Conservation (phyloP, 225 moss, liverwort and hornwort genomes). For the Ulota crispa region DNA sequence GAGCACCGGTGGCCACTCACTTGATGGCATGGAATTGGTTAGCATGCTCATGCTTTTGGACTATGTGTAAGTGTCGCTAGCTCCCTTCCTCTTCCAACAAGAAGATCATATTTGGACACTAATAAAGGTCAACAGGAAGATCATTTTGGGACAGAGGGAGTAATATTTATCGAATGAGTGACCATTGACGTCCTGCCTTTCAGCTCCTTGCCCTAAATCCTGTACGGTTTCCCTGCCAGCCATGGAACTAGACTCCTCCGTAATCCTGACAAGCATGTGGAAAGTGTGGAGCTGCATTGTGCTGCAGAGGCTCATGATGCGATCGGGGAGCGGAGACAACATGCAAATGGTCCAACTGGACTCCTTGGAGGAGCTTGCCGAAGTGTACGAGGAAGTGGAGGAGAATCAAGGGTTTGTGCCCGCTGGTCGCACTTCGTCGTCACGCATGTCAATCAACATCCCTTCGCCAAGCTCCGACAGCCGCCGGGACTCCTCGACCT, state of each 20-base stretch:
- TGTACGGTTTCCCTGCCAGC: background rate
- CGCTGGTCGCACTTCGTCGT: constrained; percentile 39
- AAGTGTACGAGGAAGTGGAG: constrained; percentile 55
- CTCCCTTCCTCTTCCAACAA: too few species aligned
- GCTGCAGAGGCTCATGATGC: constrained; percentile 60
- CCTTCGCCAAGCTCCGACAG: constrained; percentile 54
- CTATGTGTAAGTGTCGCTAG: too few species aligned
- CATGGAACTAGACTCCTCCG: background rate
- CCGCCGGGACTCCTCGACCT: constrained; percentile 25
- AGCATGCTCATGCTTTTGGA: too few species aligned
- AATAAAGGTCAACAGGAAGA: too few species aligned
- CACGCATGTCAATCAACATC: constrained; percentile 43
- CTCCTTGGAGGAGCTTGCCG: constrained; percentile 54
- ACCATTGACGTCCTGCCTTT: background rate
- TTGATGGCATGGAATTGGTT: too few species aligned
- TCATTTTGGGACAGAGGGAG: too few species aligned
- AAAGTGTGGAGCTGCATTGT: constrained; percentile 15
- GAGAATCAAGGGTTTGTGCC: constrained; percentile 40
- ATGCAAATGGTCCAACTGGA: constrained; percentile 42
- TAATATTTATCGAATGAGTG: background rate
- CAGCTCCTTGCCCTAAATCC: background rate
- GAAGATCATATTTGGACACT: too few species aligned
- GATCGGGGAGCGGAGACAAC: constrained; percentile 42
- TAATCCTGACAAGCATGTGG: background rate
- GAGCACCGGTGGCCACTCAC: too few species aligned